Evolutionary conservation across 139 green algal species (phyloP).

Genomic region (Volvox reticuliferus): DNA sequence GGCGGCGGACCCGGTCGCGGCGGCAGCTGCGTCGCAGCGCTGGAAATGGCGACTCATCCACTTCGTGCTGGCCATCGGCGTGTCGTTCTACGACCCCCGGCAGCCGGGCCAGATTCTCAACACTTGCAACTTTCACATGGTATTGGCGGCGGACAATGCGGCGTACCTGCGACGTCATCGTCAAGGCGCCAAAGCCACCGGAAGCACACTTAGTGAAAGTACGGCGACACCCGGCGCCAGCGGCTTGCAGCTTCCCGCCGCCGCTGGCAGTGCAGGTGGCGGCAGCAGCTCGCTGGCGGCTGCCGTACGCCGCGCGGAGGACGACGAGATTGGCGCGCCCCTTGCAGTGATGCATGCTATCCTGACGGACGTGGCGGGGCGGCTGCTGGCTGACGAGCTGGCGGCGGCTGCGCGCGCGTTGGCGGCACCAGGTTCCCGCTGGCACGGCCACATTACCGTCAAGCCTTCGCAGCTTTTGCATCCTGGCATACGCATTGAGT

Average conservation of each 20-base stretch:
- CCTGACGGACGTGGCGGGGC: constrained; percentile 47
- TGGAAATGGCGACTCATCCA: constrained; percentile 61
- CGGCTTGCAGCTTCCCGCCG: background rate
- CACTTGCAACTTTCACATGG: constrained; percentile 58
- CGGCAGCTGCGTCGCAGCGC: constrained; percentile 38
- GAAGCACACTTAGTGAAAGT: background rate
- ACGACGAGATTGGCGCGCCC: constrained; percentile 48
- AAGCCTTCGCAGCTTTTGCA: constrained; percentile 13
- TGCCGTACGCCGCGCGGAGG: background rate
- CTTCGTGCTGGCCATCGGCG: constrained; percentile 48
- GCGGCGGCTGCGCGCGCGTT: constrained; percentile 33
- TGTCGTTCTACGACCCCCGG: constrained; percentile 44
- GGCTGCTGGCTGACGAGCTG: constrained; percentile 56
- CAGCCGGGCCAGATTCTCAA: constrained; percentile 46
- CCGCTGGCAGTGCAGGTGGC: background rate
- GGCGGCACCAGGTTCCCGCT: constrained; percentile 26
- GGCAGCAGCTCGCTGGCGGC: constrained; percentile 16
- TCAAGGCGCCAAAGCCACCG: background rate
- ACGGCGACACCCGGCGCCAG: constrained; percentile 21
- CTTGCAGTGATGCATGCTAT: constrained; percentile 56
- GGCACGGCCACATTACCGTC: constrained; percentile 50
- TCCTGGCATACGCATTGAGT: constrained; percentile 47
- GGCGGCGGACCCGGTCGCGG: constrained; percentile 3
- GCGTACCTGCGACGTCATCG: constrained; percentile 41
- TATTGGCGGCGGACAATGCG: constrained; percentile 56